Percentiles rank a stretch among this genome's conserved stretches.
These are phyloP conservation scores for Tillandsia fasciculata DNA, from an alignment of 176 grass and related monocot genomes.

Conservation along the genomic window DNA sequence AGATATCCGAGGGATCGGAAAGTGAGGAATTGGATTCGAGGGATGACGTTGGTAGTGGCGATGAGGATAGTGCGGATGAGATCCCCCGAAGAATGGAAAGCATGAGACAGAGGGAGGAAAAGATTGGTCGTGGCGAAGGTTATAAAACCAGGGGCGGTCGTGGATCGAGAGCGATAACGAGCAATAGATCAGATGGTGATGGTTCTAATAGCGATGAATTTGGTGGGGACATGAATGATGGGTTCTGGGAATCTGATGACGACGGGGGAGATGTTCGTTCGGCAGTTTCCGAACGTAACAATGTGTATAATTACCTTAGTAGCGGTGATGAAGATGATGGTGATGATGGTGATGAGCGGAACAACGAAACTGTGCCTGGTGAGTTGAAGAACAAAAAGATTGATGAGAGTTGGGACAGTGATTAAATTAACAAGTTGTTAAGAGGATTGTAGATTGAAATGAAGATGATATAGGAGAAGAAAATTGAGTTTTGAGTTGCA, in stretches of 20 bases:
- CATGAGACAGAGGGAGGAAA: conserved; percentile 21
- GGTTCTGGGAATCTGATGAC: conserved; percentile 48
- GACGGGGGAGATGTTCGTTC: conserved; percentile 30
- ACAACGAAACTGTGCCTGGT: not conserved
- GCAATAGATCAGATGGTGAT: conserved; percentile 5
- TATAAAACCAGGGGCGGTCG: not conserved
- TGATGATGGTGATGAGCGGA: conserved; percentile 11
- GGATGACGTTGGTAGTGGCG: conserved; percentile 25
- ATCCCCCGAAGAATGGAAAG: conserved; percentile 28
- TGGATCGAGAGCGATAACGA: conserved; percentile 2
- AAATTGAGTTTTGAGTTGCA: too few species aligned
- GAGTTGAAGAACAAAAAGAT: conserved; percentile 41
- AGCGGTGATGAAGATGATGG: conserved; percentile 26
- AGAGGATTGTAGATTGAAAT: not conserved
- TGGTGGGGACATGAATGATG: conserved; percentile 31
- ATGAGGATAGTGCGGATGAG: conserved; percentile 26
- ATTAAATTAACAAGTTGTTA: not conserved
- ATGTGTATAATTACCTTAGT: conserved; percentile 32
- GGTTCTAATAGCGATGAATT: conserved; percentile 13
- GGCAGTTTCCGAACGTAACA: conserved; percentile 9
- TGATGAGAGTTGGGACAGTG: conserved; percentile 63
- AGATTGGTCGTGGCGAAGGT: conserved; percentile 13
- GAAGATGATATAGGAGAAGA: not conserved
- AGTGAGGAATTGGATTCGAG: conserved; percentile 46
- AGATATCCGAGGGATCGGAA: conserved; percentile 35